Percentiles rank a stretch among this genome's conserved stretches.
Evolutionary conservation across 2,329 filamentous ascomycete species (phyloP).

Genomic region (Colletotrichum plurivorum): DNA sequence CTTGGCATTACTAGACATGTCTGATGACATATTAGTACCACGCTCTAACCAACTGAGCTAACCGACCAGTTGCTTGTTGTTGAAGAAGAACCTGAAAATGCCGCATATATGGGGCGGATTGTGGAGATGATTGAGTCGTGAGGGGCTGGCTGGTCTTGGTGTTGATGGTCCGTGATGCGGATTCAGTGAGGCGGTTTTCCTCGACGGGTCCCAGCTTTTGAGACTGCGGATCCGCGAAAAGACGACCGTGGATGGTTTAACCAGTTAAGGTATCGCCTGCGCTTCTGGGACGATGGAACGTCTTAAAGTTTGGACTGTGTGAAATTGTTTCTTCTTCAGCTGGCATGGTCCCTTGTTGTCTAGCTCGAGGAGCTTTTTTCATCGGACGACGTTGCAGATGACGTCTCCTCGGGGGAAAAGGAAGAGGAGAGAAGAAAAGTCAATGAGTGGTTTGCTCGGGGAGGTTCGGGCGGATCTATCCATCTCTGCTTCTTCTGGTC

Average conservation of each 20-base stretch:
- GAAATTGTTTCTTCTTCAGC: background rate
- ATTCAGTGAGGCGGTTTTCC: background rate
- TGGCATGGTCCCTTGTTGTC: background rate
- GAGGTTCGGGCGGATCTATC: too few relatives aligned
- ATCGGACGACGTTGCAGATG: conserved; percentile 14
- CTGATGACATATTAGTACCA: conserved; percentile 39
- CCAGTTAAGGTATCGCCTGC: background rate
- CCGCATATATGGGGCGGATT: background rate
- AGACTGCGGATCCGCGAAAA: too few relatives aligned
- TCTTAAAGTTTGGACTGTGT: background rate
- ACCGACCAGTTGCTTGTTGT: conserved; percentile 22
- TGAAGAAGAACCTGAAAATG: fast-evolving
- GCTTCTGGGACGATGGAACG: background rate
- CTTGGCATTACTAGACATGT: conserved; percentile 38
- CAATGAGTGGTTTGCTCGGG: too few relatives aligned
- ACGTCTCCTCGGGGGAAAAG: background rate
- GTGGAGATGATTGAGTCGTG: conserved; percentile 19
- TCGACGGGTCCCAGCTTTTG: background rate
- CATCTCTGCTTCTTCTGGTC: too few relatives aligned
- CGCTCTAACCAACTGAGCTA: conserved; percentile 42
- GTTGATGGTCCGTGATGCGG: background rate
- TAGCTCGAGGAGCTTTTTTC: background rate
- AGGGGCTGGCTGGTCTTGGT: too few relatives aligned
- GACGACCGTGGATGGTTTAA: background rate
- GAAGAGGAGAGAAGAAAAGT: too few relatives aligned